A percentile compares a stretch with the other conserved stretches of the same genome.
Evolutionary conservation across 2,329 filamentous ascomycete species (phyloP).

Genomic region (Fusarium sp.): DNA sequence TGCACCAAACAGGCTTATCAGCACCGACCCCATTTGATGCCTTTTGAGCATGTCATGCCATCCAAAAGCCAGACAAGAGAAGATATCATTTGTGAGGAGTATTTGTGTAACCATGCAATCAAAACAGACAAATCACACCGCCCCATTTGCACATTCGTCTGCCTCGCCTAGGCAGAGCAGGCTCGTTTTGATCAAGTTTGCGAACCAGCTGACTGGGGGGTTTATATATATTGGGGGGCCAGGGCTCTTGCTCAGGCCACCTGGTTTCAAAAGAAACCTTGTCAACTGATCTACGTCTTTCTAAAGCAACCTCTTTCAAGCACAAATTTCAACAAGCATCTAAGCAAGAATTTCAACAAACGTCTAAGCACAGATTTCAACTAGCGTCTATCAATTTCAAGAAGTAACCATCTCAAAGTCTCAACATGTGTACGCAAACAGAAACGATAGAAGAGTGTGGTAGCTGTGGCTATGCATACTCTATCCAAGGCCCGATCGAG

Average conservation of each 20-base stretch:
- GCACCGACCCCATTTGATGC: background rate
- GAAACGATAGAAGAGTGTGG: conserved; percentile 36
- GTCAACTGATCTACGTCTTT: background rate
- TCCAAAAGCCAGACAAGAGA: background rate
- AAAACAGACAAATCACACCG: conserved; percentile 31
- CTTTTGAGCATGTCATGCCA: conserved; percentile 5
- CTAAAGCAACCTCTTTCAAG: conserved; percentile 1
- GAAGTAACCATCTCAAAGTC: background rate
- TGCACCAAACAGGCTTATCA: background rate
- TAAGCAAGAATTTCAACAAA: no score
- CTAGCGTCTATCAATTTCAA: background rate
- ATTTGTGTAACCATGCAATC: conserved; percentile 26
- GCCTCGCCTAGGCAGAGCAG: conserved; percentile 37
- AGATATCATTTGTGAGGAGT: conserved; percentile 26
- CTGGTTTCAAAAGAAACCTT: conserved; percentile 1
- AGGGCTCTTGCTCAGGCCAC: background rate
- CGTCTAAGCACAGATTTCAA: background rate
- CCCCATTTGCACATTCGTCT: conserved; percentile 28
- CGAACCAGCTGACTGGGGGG: conserved; percentile 34
- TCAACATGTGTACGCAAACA: conserved; percentile 35
- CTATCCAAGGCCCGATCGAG: conserved; percentile 25
- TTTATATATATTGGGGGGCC: conserved; percentile 28
- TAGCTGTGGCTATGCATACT: conserved; percentile 18
- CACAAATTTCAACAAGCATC: background rate
- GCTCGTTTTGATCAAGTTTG: conserved; percentile 30